A percentile compares a stretch with the other conserved stretches of the same genome.
phyloP scores from a whole-genome alignment of 441 rosid species.

The Biscutella laevigata region DNA sequence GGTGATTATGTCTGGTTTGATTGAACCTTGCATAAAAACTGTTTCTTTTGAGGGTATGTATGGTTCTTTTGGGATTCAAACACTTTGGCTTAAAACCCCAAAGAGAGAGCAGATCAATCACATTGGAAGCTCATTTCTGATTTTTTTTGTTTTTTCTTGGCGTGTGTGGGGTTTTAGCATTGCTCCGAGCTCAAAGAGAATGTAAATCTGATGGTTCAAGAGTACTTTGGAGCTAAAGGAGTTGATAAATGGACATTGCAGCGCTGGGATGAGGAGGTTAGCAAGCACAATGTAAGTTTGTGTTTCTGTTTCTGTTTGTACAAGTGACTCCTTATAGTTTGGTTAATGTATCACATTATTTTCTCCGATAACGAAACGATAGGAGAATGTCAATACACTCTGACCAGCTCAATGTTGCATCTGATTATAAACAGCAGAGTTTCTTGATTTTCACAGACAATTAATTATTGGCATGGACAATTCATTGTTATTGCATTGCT shows the following conservation, averaged over 20 bases:
- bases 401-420: not conserved
- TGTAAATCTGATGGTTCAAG: conserved; percentile 44
- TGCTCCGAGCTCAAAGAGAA: conserved; percentile 40
- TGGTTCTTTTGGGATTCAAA: not conserved
- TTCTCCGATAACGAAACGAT: no score
- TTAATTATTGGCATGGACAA: no score
- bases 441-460: not conserved
- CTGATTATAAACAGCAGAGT: not conserved
- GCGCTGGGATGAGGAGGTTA: conserved; percentile 65
- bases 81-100: no score
- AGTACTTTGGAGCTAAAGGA: conserved; percentile 71
- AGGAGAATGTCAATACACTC: not conserved
- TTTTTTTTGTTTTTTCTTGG: not conserved
- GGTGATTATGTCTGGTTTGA: not conserved
- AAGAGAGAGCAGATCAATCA: no score
- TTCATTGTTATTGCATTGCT: no score
- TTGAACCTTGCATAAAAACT: not conserved
- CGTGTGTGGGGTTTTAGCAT: conserved; percentile 51
- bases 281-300: conserved; percentile 51
- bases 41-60: not conserved
- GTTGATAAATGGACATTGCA: conserved; percentile 55
- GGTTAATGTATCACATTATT: no score
- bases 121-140: not conserved
- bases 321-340: not conserved
- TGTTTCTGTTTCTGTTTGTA: not conserved